Base-by-base conservation (phyloP, 371 early-diverging fungal species). In the Mucor indicus region DNA sequence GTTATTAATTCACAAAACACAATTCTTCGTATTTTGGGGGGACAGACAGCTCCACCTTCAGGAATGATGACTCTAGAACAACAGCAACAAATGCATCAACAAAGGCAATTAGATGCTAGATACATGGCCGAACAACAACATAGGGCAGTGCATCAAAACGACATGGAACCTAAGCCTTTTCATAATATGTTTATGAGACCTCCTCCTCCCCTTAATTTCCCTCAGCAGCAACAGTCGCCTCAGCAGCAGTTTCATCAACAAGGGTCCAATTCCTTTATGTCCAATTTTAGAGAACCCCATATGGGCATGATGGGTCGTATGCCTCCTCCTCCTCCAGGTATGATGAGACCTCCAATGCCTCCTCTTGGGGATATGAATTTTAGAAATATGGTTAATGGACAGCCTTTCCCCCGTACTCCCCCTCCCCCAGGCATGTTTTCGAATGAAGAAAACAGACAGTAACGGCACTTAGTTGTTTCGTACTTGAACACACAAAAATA, bases 21-120 rank as follows among this genome's bases (percentile, higher is more conserved):
- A 0, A 54, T 72, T 15, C 53, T 72, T 13, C 72, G 67, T 35
- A 62, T 69, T 30, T 38, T 64, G n/a, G 67, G 67, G 19, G 70
- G 70, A 15, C 67, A 63, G 15, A 48, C 48, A 24, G 55, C 53
- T 10, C 55, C 55, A 12, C 52, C 55, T 30, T 20, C 49, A 1
- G 6, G 59, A 35, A 38, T 49, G 17, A 57, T 59, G 51, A 44
- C 41, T 29, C 13, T 30, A 11, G 37, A 47, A 9, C 33, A 42
- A 2, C 48, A 55, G 4, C 53, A 24, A 9, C 57, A 57, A n/a
- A 58, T 50, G 10, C 41, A 44, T 3, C 60, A 44, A 4, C 62
- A 52, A 12, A 52, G 46, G 24, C 52, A 48, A 13, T 35, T 12
- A 12, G 30, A 29, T 29, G 30, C 30, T 29, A 6, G 30, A 6